Evolutionary conservation across 345 rosid species (phyloP).

Genomic region (Lepidium aucheri): DNA sequence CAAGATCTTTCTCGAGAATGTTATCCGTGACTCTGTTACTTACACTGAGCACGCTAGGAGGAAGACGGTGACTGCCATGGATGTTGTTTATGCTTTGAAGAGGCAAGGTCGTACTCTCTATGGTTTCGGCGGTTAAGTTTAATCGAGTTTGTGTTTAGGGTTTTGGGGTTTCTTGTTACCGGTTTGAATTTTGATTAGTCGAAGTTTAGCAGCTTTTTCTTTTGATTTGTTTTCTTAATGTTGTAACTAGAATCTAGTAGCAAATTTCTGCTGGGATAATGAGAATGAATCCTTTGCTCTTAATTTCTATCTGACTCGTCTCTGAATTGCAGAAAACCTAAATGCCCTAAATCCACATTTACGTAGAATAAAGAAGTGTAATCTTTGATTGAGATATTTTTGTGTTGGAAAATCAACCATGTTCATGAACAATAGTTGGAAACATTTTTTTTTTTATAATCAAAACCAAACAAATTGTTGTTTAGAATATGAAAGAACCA

Average conservation of each 20-base stretch:
- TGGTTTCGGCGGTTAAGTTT: slow-evolving; percentile 39
- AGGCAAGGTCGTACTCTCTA: slow-evolving; percentile 57
- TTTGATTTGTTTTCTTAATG: not conserved
- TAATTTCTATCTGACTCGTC: too few species aligned
- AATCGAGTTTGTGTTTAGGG: not conserved
- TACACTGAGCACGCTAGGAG: slow-evolving; percentile 54
- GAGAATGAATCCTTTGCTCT: too few species aligned
- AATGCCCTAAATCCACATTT: too few species aligned
- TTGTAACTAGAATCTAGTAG: not conserved
- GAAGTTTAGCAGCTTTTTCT: not conserved
- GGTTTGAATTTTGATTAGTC: not conserved
- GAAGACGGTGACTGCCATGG: slow-evolving; percentile 63
- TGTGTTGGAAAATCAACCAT: not conserved
- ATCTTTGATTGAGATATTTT: not conserved
- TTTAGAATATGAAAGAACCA: not conserved
- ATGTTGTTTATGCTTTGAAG: slow-evolving; percentile 54
- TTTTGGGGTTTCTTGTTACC: too few species aligned
- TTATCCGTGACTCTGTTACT: slow-evolving; percentile 46
- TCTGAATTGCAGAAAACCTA: too few species aligned
- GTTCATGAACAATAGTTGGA: not conserved
- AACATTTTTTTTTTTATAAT: not conserved
- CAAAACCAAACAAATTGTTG: not conserved
- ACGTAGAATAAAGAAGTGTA: not conserved
- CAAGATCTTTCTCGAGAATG: slow-evolving; percentile 51
- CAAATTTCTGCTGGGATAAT: too few species aligned